Evolutionary conservation across 345 rosid genomes (phyloP), one percentile per base, ranked within the genome.

Genomic region (Conringia planisiliqua): DNA sequence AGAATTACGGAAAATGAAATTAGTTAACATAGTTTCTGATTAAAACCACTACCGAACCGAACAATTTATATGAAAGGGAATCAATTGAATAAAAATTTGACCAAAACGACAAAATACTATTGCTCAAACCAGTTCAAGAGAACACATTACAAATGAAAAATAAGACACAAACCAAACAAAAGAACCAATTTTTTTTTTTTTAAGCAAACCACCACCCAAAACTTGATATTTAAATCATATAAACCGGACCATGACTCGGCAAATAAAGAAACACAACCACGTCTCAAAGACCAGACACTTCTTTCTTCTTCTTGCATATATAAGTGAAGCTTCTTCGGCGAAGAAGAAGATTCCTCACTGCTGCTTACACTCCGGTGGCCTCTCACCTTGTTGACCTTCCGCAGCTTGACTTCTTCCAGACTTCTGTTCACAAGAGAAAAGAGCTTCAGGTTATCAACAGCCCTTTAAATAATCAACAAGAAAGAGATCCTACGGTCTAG

Each of bases 321-420:
- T 48, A 50, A 20, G 18, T 12, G 0, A 65, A 65, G 17, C 46
- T 55, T 47, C 70, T 33, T 66, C 47, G 5, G 24, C 10, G n/a
- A 26, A 27, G 13, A 40, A 18, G 59, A 59, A 40, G 26, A 52
- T 40, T 61, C 61, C 55, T 85, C 81, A 92, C 85, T 90, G 98
- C 79, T 95, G 97, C 90, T 95, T 95, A 91, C 97, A 95, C 62
- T 92, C 99, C 4, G 97, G 86, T 64, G 99, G 97, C 77, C 90
- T 80, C 85, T 92, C 98, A 55, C 91, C 93, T 77, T 73, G 82
- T 80, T 82, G 88, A 68, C 80, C 93, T 7, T 78, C 80, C 3
- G 66, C 89, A 17, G 46, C 74, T 63, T 65, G 83, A 66, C 81
- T 73, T 69, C 80, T 87, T 78, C 87, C 91, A 59, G 82, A 50